A percentile compares a stretch with the other conserved stretches of the same genome.
Conservation (phyloP, 2,329 filamentous ascomycete genomes). For the Pseudogymnoascus sp. region DNA sequence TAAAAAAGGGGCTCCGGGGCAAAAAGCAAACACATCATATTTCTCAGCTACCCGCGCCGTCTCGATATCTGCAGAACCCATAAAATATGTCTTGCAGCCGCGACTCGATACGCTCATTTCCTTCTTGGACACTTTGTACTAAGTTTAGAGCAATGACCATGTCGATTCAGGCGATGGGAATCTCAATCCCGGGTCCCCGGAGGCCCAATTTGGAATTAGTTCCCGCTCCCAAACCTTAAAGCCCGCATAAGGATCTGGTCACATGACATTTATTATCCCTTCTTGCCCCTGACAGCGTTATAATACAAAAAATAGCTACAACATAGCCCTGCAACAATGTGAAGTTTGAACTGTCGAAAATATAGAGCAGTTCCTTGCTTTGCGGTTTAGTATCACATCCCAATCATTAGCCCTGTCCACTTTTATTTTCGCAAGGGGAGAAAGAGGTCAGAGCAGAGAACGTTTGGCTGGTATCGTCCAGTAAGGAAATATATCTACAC, state of each 20-base stretch:
- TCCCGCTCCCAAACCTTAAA: conserved; percentile 9
- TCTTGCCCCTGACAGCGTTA: background rate
- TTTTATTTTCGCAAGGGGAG: background rate
- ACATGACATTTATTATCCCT: background rate
- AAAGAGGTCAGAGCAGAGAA: background rate
- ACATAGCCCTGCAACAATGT: background rate
- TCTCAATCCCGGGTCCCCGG: conserved; percentile 2
- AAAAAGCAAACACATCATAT: background rate
- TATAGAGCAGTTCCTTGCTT: background rate
- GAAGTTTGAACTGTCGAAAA: background rate
- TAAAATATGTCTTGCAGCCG: background rate
- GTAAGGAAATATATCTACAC: background rate
- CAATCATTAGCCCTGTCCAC: background rate
- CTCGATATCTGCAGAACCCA: background rate
- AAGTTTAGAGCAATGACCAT: conserved; percentile 2
- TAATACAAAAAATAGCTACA: background rate
- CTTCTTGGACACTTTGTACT: conserved; percentile 1
- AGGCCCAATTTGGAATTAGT: background rate
- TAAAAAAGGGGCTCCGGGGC: background rate
- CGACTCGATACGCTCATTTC: background rate
- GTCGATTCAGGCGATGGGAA: conserved; percentile 3
- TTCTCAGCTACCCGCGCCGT: background rate
- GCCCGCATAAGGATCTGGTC: background rate
- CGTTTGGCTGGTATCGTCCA: background rate
- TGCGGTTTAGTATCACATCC: background rate